Evolutionary conservation across 768 basidiomycete genomes (phyloP), one percentile per base, ranked within the genome.

Genomic region (Suillus subaureus): DNA sequence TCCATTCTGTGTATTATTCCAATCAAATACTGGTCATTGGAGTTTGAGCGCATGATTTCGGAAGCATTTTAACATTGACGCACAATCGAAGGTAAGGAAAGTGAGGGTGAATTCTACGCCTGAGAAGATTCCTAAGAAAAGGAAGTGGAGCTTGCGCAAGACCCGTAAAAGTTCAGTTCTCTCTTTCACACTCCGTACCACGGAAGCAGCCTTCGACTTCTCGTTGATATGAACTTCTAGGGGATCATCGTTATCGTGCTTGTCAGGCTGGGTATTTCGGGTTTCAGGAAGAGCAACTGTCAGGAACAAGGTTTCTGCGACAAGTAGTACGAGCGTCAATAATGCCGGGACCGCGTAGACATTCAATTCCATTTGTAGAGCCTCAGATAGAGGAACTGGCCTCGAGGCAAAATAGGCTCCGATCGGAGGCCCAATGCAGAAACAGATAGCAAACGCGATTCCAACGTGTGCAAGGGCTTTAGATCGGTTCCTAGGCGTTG

Each of bases 31-130:
- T 95, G 73, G 49, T 8, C n/a, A 62, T 61, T 33, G 66, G 40
- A 31, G 52, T 35, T 49, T 68, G 9, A 68, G 11, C 33, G 37
- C 28, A 39, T 3, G 9, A 42, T 21, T 15, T 37, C 21, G 37
- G 54, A 49, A 31, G 60, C 18, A 62, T 7, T 66, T 13, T 67
- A 64, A 67, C 12, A 21, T 68, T 31, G 57, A 83, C 89, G 76
- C 79, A 91, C 94, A 77, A 74, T 94, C 93, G 71, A 94, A 96
- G 2, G 92, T 97, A 56, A 98, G 81, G 83, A 99, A 99, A 0
- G 95, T 97, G 26, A 99, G 82, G 0, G 97, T 99, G 77, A 98
- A 98, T 75, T 99, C 97, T 60, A 97, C 87, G 15, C 96, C 97
- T 2, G 96, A 96, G 78, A 99, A 99, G 60, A 97, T 75, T 61